Evolutionary conservation across 2,329 filamentous ascomycete genomes (phyloP).

Genomic region (Cladosporium sp.): DNA sequence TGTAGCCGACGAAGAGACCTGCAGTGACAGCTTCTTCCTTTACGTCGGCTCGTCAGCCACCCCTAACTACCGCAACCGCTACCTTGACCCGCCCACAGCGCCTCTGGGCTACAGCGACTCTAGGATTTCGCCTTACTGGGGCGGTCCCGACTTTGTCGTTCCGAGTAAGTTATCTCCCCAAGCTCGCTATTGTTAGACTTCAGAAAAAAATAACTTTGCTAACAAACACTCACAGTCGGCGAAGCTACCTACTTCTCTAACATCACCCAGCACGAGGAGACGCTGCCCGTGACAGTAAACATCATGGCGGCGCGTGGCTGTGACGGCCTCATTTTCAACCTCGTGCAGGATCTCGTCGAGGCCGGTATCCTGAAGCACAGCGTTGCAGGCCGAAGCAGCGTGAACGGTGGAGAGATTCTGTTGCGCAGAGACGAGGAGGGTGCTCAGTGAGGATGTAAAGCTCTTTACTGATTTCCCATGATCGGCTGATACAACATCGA

Average conservation of each 20-base stretch:
- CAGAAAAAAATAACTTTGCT: background rate
- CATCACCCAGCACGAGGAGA: slow-evolving; percentile 47
- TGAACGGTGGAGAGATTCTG: slow-evolving; percentile 40
- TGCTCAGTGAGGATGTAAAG: too few relatives aligned
- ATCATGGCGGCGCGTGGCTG: slow-evolving; percentile 58
- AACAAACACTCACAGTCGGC: slow-evolving; percentile 26
- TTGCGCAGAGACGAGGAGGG: slow-evolving; percentile 21
- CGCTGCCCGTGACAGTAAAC: slow-evolving; percentile 55
- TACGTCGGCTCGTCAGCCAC: slow-evolving; percentile 43
- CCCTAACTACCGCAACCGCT: slow-evolving; percentile 44
- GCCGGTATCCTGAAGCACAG: slow-evolving; percentile 47
- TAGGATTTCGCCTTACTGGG: slow-evolving; percentile 46
- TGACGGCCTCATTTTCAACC: slow-evolving; percentile 54
- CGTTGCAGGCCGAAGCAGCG: slow-evolving; percentile 39
- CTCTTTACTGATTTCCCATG: too few relatives aligned
- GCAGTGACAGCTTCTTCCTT: slow-evolving; percentile 48
- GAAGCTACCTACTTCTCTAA: slow-evolving; percentile 43
- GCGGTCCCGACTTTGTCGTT: slow-evolving; percentile 46
- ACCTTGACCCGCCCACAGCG: slow-evolving; percentile 42
- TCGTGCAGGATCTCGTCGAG: slow-evolving; percentile 50
- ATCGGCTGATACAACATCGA: too few relatives aligned
- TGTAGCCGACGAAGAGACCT: slow-evolving; percentile 38
- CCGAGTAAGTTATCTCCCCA: slow-evolving; percentile 30
- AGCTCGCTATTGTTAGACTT: too few relatives aligned
- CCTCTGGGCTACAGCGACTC: slow-evolving; percentile 47